Percentiles rank a stretch among this genome's conserved stretches.
These are phyloP conservation scores for Penstemon barbatus DNA, from an alignment of 257 asterid species.

Conservation along the genomic window DNA sequence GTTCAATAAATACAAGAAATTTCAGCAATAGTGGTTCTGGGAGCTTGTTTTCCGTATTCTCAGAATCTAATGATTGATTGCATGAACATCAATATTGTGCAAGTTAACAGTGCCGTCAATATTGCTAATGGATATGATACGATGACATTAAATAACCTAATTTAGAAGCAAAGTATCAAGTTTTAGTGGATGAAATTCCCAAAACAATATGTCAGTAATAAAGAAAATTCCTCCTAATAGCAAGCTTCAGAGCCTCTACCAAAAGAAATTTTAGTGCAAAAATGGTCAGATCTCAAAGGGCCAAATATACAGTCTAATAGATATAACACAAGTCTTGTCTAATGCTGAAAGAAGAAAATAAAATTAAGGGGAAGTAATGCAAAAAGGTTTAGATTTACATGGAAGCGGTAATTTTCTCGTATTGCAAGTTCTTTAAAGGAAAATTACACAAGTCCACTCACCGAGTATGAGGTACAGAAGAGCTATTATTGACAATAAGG, in stretches of 20 bases:
- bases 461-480: slow-evolving; percentile 76
- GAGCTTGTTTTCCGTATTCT: not conserved
- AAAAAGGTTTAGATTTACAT: slow-evolving; percentile 8
- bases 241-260: slow-evolving; percentile 4
- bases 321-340: not conserved
- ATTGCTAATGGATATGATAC: slow-evolving; percentile 6
- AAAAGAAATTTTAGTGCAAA: not conserved
- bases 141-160: slow-evolving; percentile 4
- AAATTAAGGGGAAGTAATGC: not conserved
- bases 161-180: slow-evolving; percentile 17
- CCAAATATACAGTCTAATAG: slow-evolving; percentile 2
- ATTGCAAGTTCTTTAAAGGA: slow-evolving; percentile 3
- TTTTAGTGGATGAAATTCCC: not conserved
- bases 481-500: slow-evolving; percentile 54
- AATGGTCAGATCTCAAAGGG: slow-evolving; percentile 20
- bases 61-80: slow-evolving; percentile 18
- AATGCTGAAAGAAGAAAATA: not conserved
- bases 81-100: not conserved
- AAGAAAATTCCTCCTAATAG: slow-evolving; percentile 2
- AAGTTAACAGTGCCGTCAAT: slow-evolving; percentile 12
- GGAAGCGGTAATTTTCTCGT: slow-evolving; percentile 5
- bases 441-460: slow-evolving; percentile 40
- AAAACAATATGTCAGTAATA: not conserved
- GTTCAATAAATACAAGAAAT: not conserved
- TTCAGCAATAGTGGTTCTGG: not conserved